A percentile compares a stretch with the other conserved stretches of the same genome.
Evolutionary conservation across 371 early-diverging fungal genomes (phyloP).

Genomic region (Mortierella sp.): DNA sequence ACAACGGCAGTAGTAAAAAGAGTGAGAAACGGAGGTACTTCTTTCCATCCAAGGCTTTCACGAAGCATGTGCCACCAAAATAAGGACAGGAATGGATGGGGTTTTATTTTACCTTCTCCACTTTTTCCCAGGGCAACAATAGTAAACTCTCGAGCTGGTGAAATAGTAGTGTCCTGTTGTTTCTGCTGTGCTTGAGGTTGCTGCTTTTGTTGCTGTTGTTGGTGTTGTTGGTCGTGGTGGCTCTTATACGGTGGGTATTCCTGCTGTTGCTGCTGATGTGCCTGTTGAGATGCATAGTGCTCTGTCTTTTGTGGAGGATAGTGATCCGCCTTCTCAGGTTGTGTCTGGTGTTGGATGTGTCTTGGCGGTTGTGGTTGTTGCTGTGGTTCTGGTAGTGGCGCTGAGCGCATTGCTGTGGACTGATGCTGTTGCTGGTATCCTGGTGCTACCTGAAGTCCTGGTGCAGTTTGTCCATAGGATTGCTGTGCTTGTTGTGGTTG

Average conservation of each 20-base stretch:
- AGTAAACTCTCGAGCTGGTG: constrained; percentile 24
- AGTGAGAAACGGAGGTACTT: background rate
- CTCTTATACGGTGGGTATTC: constrained; percentile 16
- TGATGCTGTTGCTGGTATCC: constrained; percentile 14
- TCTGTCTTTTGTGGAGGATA: background rate
- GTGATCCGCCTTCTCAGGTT: background rate
- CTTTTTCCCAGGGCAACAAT: constrained; percentile 30
- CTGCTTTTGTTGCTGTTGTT: constrained; percentile 14
- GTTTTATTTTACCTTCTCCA: constrained; percentile 18
- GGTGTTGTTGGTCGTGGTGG: constrained; percentile 17
- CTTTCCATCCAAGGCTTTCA: background rate
- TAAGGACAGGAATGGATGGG: background rate
- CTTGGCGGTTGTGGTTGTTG: background rate
- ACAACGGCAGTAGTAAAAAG: background rate
- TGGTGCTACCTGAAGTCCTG: background rate
- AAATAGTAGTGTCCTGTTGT: background rate
- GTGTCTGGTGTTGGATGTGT: background rate
- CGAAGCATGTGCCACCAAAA: background rate
- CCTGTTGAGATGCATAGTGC: background rate
- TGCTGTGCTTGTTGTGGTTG: constrained; percentile 14
- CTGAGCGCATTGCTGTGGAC: background rate
- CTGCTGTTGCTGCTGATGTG: constrained; percentile 8
- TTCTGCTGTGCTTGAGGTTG: constrained; percentile 15
- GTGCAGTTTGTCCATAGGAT: background rate
- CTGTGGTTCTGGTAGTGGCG: background rate